phyloP scores from a whole-genome alignment of 495 filamentous ascomycete species.

The Melanomma pulvis-pyrius region DNA sequence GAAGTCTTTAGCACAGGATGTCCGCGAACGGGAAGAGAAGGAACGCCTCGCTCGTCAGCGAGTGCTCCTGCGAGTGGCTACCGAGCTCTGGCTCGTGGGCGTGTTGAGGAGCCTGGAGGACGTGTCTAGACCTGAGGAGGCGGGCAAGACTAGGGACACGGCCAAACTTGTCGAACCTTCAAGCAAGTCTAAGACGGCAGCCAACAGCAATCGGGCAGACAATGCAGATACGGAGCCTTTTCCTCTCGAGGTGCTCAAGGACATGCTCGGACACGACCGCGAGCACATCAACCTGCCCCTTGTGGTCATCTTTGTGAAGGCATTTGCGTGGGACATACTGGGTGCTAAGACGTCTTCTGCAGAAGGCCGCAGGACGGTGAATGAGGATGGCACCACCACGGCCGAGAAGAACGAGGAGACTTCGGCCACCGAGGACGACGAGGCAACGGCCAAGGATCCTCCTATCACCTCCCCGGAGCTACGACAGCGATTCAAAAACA shows the following conservation, averaged over 20 bases:
- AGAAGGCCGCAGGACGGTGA: constrained; percentile 80
- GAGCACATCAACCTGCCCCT: constrained; percentile 91
- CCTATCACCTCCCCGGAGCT: constrained; percentile 75
- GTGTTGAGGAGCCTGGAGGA: constrained; percentile 88
- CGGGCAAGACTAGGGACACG: constrained; percentile 63
- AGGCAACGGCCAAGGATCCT: constrained; percentile 58
- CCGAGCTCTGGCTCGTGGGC: constrained; percentile 94
- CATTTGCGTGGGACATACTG: constrained; percentile 92
- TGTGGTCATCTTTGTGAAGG: constrained; percentile 92
- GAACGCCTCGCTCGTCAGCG: constrained; percentile 86
- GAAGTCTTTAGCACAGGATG: constrained; percentile 76
- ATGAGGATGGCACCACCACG: constrained; percentile 76
- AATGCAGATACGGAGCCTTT: constrained; percentile 69
- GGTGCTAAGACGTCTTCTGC: constrained; percentile 68
- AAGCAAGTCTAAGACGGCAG: constrained; percentile 53
- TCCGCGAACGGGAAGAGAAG: constrained; percentile 93
- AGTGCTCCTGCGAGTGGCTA: constrained; percentile 82
- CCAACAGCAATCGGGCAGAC: constrained; percentile 48
- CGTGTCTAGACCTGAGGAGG: constrained; percentile 81
- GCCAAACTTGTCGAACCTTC: constrained; percentile 50
- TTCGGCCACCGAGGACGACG: constrained; percentile 50
- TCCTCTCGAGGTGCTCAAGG: constrained; percentile 93
- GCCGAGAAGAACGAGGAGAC: constrained; percentile 56
- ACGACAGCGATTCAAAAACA: constrained; percentile 83
- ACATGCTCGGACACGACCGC: constrained; percentile 87